Base-by-base conservation (phyloP, 306 rosid species). In the Quercus aquifolioides region DNA sequence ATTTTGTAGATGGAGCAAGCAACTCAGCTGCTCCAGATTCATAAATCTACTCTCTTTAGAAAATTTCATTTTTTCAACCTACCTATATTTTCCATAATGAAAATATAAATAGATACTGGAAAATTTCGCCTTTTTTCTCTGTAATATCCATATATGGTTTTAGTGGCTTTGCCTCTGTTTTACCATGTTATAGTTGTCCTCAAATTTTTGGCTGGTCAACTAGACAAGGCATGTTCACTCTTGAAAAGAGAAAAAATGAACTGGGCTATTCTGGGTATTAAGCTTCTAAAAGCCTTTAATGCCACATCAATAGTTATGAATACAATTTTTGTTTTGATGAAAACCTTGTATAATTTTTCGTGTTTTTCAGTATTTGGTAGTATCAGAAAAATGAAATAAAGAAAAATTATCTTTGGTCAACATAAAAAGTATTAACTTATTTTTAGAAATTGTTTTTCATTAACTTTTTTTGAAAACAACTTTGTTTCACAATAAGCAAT, bases 1-100 rank as follows among this genome's bases (percentile, higher is more conserved):
- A 85, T 86, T 90, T 87, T 89, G 89, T 85, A 80, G 80, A 79
- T 85, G 77, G 89, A 89, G 95, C 87, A 84, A 86, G 92, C 82
- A 85, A 83, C 94, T 90, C 88, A 83, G 86, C 90, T 90, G 93
- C 92, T 90, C 87, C 71, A 5, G 64, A 73, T 81, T 46, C 33
- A 12, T 76, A 28, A 5, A 30, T 74, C 20, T 70, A 71, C 75
- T 78, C 71, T 76, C 33, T 71, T 71, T 52, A 43, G 49, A 60
- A 69, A 73, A 51, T 33, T 79, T 72, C 38, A 72, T 21, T 71
- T 6, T 35, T 23, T 68, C 52, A 49, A 57, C 18, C 54, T 59
- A 51, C 25, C 55, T 69, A 60, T 77, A 72, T 55, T 77, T 43
- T 58, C 6, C 41, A 69, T 68, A 76, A 76, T 41, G 25, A 76